Base-by-base conservation (phyloP, 1,139 yeast genomes). In the Scheffersomyces titani region DNA sequence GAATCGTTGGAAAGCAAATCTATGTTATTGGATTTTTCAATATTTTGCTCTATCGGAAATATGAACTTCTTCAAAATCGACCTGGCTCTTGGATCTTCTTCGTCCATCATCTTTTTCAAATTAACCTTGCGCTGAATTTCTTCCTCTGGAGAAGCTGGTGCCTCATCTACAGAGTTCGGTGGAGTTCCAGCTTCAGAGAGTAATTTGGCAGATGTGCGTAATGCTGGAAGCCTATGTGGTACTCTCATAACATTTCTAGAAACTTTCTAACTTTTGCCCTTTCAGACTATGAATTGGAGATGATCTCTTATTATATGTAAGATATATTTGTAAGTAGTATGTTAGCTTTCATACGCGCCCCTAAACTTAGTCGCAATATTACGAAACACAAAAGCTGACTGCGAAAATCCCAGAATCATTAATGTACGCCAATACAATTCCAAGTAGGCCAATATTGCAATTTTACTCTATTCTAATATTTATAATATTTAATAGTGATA, bases 1-100 rank as follows among this genome's bases (percentile, higher is more conserved):
- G 54, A 47, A 5, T 49, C 53, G 49, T 53, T 55, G 11, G 51
- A 40, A 19, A 55, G 40, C n/a, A n/a, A 19, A 20, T n/a, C 49
- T 16, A n/a, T 20, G 44, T 16, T 30, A 9, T 30, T 9, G 11
- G 40, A 11, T 4, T 30, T 30, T 30, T 16, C 16, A 1, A 2
- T 5, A 16, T 46, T 22, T 22, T 46, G 2, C 5, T 18, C 7
- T 1, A 3, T 46, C 19, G 24, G 20, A n/a, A 19, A 19, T 19
- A 22, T 19, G 18, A 46, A 46, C n/a, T 46, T n/a, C 22, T 46
- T 46, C n/a, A 46, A 22, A 4, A 46, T 46, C 49, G 22, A 19
- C 19, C 22, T 20, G n/a, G 24, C 49, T 22, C 22, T n/a, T 22
- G 19, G 6, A 3, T 46, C 49, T 46, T 46, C 49, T 11, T 46